A percentile compares a stretch with the other conserved stretches of the same genome.
phyloP scores from a whole-genome alignment of 495 filamentous ascomycete species.

The Beverwykella pulmonaria region DNA sequence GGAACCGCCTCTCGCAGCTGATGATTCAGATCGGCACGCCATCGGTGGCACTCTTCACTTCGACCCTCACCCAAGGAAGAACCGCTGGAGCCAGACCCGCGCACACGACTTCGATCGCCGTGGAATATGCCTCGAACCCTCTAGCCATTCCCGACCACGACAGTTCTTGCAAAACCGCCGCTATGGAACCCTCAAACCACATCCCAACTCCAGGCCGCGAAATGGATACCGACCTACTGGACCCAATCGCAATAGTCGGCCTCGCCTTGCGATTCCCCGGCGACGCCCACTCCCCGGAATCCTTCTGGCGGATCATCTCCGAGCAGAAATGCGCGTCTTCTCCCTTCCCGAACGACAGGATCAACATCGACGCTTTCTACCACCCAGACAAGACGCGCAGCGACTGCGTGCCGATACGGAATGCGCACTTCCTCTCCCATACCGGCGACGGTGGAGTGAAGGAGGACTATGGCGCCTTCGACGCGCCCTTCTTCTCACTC shows the following conservation, averaged over 20 bases:
- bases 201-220: background rate
- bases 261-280: constrained; percentile 10
- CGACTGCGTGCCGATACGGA: background rate
- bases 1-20: too few species aligned
- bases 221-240: background rate
- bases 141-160: background rate
- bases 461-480: constrained; percentile 10
- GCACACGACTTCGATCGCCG: background rate
- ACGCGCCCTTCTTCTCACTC: constrained; percentile 22
- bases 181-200: background rate
- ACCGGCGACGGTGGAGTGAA: background rate
- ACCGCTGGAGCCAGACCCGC: too few species aligned
- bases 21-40: too few species aligned
- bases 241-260: constrained; percentile 15
- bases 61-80: too few species aligned
- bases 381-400: background rate
- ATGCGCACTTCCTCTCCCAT: background rate
- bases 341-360: background rate
- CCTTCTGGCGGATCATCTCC: constrained; percentile 12
- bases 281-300: constrained; percentile 1
- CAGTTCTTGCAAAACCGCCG: background rate
- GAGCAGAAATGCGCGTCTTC: constrained; percentile 5
- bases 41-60: too few species aligned
- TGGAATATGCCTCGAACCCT: background rate
- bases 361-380: constrained; percentile 6